Percentiles rank a stretch among this genome's conserved stretches.
Evolutionary conservation across 768 basidiomycete genomes (phyloP).

Genomic region (Rhodosporidiobolus odoratus): DNA sequence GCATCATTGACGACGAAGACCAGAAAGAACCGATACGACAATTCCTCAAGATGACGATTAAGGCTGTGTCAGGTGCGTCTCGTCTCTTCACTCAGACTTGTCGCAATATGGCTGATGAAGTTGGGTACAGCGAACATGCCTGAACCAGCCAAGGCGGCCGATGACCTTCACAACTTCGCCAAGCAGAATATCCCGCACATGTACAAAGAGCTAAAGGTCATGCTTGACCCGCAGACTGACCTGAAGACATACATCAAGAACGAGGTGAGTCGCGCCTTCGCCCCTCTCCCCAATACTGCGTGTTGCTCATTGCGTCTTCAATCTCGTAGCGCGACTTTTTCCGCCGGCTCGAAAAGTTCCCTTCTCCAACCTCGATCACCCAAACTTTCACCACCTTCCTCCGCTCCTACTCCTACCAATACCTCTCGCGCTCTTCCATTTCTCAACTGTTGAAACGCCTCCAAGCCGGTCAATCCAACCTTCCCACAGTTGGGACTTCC

Average conservation of each 20-base stretch:
- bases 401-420: conserved; percentile 62
- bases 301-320: background rate
- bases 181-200: conserved; percentile 76
- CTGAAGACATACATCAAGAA: conserved; percentile 73
- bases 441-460: conserved; percentile 67
- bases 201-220: conserved; percentile 75
- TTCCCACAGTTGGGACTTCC: background rate
- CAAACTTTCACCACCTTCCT: conserved; percentile 67
- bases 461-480: conserved; percentile 21
- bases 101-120: background rate
- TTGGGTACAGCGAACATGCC: conserved; percentile 53
- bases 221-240: conserved; percentile 78
- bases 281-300: conserved; percentile 3
- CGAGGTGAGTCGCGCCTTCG: conserved; percentile 53
- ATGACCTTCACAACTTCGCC: conserved; percentile 77
- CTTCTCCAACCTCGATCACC: conserved; percentile 50
- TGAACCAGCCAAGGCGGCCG: conserved; percentile 67
- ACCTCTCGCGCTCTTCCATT: conserved; percentile 79
- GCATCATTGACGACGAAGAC: conserved; percentile 71
- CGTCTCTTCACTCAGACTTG: background rate
- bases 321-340: conserved; percentile 65
- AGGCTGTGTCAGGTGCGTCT: conserved; percentile 59
- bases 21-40: conserved; percentile 58
- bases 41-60: conserved; percentile 56
- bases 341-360: conserved; percentile 65